Evolutionary conservation across 768 basidiomycete genomes (phyloP), one percentile per base, ranked within the genome.

Genomic region (Lentinula lateritia): DNA sequence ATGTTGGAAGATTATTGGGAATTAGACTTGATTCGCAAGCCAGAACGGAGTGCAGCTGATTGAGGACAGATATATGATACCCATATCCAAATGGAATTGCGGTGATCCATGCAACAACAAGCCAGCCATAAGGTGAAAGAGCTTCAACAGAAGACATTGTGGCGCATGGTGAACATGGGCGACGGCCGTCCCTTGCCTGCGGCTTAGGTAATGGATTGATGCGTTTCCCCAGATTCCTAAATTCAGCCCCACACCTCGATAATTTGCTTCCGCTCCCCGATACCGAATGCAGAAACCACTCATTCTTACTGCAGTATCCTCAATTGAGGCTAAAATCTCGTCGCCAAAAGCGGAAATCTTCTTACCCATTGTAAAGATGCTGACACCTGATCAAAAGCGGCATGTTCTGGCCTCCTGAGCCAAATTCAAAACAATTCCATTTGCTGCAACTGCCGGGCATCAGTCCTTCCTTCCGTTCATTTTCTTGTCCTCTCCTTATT

Each of bases 61-160:
- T 98, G 62, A 98, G 82, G 15, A 88, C 88, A 1, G 93, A 91
- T 45, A 94, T 92, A 72, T 96, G 93, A 72, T 90, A 97, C n/a
- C 94, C 95, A 75, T 92, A 93, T 83, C 92, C 58, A 28, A 58
- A 48, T 13, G 36, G 52, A 34, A 52, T 57, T 34, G 39, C 54
- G 52, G 60, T 62, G 15, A 90, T 75, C 90, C 90, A 92, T n/a
- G 81, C 57, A 65, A 84, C 86, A 9, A 88, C 81, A 6, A 74
- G 63, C 82, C 85, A 86, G 18, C 90, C 90, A 63, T 87, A 87
- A 23, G 63, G 43, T 1, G 88, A 86, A 65, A 90, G 85, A 1
- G 74, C 23, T 6, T 39, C 54, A 56, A 18, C 52, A 39, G 34
- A 35, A 18, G 28, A 52, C 23, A 52, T 48, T 48, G 20, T 48